These are phyloP conservation scores for Emergomyces orientalis DNA, from an alignment of 2,329 filamentous ascomycete genomes.

Conservation along the genomic window DNA sequence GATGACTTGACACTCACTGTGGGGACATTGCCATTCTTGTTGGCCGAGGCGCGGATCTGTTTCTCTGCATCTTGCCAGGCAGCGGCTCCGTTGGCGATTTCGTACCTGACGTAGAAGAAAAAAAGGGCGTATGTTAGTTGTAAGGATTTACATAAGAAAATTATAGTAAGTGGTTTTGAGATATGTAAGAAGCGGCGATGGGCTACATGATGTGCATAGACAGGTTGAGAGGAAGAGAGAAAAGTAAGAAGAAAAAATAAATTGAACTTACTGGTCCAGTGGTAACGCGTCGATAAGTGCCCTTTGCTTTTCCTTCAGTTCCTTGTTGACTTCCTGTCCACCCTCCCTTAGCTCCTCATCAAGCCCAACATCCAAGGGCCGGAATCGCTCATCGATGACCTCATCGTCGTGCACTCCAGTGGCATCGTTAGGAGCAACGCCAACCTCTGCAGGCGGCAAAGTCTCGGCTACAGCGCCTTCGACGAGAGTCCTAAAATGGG, in stretches of 20 bases:
- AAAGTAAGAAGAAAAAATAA: neutral
- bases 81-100: conserved; percentile 39
- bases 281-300: conserved; percentile 85
- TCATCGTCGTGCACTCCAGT: conserved; percentile 62
- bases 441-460: conserved; percentile 48
- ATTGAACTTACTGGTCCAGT: conserved; percentile 62
- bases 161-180: neutral
- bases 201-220: neutral
- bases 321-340: conserved; percentile 63
- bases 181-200: neutral
- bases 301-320: conserved; percentile 68
- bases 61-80: conserved; percentile 60
- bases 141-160: neutral
- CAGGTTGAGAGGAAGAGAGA: neutral
- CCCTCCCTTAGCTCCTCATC: conserved; percentile 79
- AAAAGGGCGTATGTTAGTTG: neutral
- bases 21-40: conserved; percentile 44
- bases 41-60: conserved; percentile 51
- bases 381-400: conserved; percentile 54
- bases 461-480: conserved; percentile 61
- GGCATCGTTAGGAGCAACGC: conserved; percentile 31
- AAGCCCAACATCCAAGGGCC: conserved; percentile 60
- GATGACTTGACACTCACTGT: conserved; percentile 71
- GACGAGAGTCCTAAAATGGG: conserved; percentile 65
- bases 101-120: conserved; percentile 25